A percentile compares a stretch with the other conserved stretches of the same genome.
phyloP scores from a whole-genome alignment of 2,329 filamentous ascomycete species.

The Dryadomyces sulphureus region DNA sequence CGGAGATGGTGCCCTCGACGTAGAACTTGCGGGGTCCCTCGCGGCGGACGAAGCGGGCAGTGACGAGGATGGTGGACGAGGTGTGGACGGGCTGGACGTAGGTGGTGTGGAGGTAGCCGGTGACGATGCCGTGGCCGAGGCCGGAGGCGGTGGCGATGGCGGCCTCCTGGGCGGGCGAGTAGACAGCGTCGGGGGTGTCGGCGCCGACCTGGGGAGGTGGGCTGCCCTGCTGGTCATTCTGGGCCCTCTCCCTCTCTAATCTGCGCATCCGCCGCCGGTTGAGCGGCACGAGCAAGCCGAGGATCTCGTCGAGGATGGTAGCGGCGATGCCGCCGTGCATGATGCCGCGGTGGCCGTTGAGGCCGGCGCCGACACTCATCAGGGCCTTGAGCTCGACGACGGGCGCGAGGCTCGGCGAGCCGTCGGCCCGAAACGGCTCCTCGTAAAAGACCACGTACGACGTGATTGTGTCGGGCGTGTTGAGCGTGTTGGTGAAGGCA shows the following conservation, averaged over 20 bases:
- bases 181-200: background rate
- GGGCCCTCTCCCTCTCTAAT: background rate
- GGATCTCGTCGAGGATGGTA: slow-evolving; percentile 42
- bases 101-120: slow-evolving; percentile 38
- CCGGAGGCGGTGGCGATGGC: slow-evolving; percentile 8
- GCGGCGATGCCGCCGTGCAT: slow-evolving; percentile 44
- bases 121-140: slow-evolving; percentile 21
- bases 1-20: slow-evolving; percentile 31
- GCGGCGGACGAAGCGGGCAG: slow-evolving; percentile 24
- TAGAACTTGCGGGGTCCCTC: slow-evolving; percentile 40
- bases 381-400: slow-evolving; percentile 19
- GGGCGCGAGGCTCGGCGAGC: background rate
- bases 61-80: slow-evolving; percentile 30
- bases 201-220: background rate
- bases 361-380: slow-evolving; percentile 28
- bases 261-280: slow-evolving; percentile 16
- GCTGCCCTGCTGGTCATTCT: background rate
- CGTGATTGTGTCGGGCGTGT: slow-evolving; percentile 31
- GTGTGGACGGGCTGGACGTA: slow-evolving; percentile 38
- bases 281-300: slow-evolving; percentile 32
- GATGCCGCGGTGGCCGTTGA: slow-evolving; percentile 38
- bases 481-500: slow-evolving; percentile 32
- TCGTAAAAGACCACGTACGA: slow-evolving; percentile 27
- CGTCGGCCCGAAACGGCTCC: slow-evolving; percentile 12
- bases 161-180: slow-evolving; percentile 4